phyloP scores from a whole-genome alignment of 768 basidiomycete genomes.

The Lyophyllum semitale region DNA sequence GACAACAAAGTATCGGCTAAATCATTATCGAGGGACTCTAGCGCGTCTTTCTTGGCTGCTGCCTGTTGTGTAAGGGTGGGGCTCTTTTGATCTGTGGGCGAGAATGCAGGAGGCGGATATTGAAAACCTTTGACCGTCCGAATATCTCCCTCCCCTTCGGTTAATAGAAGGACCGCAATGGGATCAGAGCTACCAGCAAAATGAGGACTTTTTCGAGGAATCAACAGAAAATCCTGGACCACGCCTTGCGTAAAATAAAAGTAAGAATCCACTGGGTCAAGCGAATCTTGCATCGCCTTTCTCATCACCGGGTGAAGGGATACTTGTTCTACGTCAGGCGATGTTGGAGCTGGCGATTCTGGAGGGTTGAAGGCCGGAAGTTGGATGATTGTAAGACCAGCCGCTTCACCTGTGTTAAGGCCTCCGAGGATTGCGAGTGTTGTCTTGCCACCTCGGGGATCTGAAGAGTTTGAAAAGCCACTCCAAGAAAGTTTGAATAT shows the following conservation, averaged over 20 bases:
- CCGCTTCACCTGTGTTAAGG: slow-evolving; percentile 46
- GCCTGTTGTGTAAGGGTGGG: background rate
- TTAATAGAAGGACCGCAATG: slow-evolving; percentile 61
- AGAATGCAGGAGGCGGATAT: slow-evolving; percentile 66
- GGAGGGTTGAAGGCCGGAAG: slow-evolving; percentile 66
- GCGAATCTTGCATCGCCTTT: slow-evolving; percentile 64
- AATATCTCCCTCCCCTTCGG: slow-evolving; percentile 47
- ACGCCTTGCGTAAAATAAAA: slow-evolving; percentile 61
- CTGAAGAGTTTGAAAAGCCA: slow-evolving; percentile 64
- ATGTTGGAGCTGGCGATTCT: slow-evolving; percentile 38
- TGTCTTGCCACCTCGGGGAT: slow-evolving; percentile 72
- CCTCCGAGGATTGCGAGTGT: slow-evolving; percentile 81
- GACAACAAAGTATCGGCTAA: slow-evolving; percentile 42
- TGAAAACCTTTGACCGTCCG: slow-evolving; percentile 63
- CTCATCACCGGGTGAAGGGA: slow-evolving; percentile 50
- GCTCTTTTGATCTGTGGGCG: background rate
- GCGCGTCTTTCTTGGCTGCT: slow-evolving; percentile 8
- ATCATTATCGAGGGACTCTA: slow-evolving; percentile 35
- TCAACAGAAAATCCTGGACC: slow-evolving; percentile 77
- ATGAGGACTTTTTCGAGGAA: slow-evolving; percentile 74
- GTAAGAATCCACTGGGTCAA: slow-evolving; percentile 47
- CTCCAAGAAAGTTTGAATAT: slow-evolving; percentile 90
- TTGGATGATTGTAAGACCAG: slow-evolving; percentile 69
- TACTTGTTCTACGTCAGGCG: slow-evolving; percentile 29
- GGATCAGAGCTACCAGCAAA: slow-evolving; percentile 70